Evolutionary conservation across 176 grass and related monocot genomes (phyloP), one percentile per base, ranked within the genome.

Genomic region (Carex pumila): DNA sequence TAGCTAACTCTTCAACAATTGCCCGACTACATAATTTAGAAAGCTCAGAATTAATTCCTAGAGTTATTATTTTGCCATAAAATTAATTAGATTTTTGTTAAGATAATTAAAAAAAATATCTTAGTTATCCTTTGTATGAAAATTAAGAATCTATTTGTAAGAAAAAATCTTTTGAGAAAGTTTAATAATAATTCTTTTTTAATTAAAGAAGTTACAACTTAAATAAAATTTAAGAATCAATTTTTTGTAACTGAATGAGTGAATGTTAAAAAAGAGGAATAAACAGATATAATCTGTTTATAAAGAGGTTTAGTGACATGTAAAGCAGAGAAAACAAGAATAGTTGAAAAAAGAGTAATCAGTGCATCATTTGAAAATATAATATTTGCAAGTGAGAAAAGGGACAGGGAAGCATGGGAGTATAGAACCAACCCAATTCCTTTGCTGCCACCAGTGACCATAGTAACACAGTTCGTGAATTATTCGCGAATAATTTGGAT

Each of bases 1-100:
- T 31, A 25, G 74, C 74, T 30, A 79, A 36, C 5, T 79, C 74
- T 79, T 79, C 74, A 36, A 79, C 74, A 58, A 79, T 79, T 31
- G 63, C 29, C 4, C 29, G 63, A 5, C 63, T 66, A 15, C 12
- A 66, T 50, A 50, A 50, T 65, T 30, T 65, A 31, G 0, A 65
- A 65, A 29, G 32, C 3, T 34, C 32, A 34, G 32, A 34, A 34
- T 34, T 34, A 3, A 34, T 34, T 25, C 9, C 8, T 0, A 29
- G 29, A 3, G 55, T 57, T 57, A 17, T 57, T 58, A 29, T 19
- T 64, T 64, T 15, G 3, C 18, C 17, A 18, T 59, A n/a, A n/a
- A n/a, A n/a, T n/a, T n/a, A n/a, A n/a, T 34, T 34, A 34, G 32
- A 34, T 34, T 34, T 34, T 34, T 34, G 32, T 34, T 34, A 59